Evolutionary conservation across 2,329 filamentous ascomycete species (phyloP), one percentile per base, ranked within the genome.

Genomic region (Botrytis fabae): DNA sequence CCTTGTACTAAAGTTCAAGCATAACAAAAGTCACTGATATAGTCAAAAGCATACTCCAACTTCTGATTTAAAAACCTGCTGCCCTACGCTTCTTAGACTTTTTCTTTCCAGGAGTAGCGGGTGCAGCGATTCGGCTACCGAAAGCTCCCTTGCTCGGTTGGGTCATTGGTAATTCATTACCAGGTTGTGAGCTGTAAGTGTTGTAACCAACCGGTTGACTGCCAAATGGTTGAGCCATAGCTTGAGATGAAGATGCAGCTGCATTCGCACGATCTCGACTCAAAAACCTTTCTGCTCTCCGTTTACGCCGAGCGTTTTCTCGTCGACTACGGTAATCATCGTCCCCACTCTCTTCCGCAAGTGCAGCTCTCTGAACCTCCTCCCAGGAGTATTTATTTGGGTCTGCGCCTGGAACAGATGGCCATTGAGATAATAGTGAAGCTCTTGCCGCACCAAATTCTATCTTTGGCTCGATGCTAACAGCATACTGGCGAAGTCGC

Each of bases 81-180:
- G 74, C 76, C 54, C 78, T 77, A n/a, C 71, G 73, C 78, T 81
- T 83, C 79, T 84, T 85, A 25, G 75, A 74, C 78, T 85, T 86
- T 80, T 85, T 85, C 70, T 80, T 82, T 75, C 80, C 82, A 74
- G 81, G 82, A 69, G 78, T 74, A 75, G 80, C 81, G 74, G 81
- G 82, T 68, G 77, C 72, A 18, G 68, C 68, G 51, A 77, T 63
- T 71, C 85, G 81, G 75, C 82, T 82, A 40, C 85, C 86, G 82
- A 86, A 86, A 7, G 79, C 75, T 2, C 86, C 86, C n/a, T 83
- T 75, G 35, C 85, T 81, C 20, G 86, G 85, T 78, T 88, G 86
- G n/a, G 85, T 81, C 79, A 81, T 81, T 20, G 80, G 76, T 1
- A 81, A 7, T 18, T 81, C 78, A 66, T 74, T 76, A 22, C 76